Evolutionary conservation across 176 grass and related monocot genomes (phyloP).

Genomic region (Poa pratensis): DNA sequence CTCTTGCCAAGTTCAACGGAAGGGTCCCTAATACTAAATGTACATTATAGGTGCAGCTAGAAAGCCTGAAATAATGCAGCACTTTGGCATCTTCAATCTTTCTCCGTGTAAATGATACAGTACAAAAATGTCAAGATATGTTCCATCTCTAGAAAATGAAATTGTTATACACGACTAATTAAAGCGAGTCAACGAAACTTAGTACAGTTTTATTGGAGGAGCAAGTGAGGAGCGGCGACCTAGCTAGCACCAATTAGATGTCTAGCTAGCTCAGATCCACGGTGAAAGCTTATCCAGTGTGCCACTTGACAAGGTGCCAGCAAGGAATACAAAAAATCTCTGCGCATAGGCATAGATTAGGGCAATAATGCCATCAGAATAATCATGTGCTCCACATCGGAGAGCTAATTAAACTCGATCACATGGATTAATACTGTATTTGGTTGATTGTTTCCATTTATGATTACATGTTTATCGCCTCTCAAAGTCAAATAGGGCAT

Average conservation of each 20-base stretch:
- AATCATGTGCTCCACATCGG: background rate
- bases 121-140: background rate
- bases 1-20: background rate
- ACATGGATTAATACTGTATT: background rate
- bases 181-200: conserved; percentile 10
- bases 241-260: background rate
- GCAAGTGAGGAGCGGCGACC: conserved; percentile 3
- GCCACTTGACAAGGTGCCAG: background rate
- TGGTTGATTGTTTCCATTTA: background rate
- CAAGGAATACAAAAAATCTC: background rate
- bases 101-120: background rate
- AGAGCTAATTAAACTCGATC: background rate
- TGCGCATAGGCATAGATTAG: conserved; percentile 19
- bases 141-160: background rate
- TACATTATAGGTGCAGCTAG: background rate
- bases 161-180: background rate
- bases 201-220: conserved; percentile 26
- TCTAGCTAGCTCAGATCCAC: background rate
- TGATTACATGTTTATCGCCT: background rate
- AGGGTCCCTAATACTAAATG: background rate
- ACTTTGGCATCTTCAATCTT: background rate
- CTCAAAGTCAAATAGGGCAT: conserved; percentile 16
- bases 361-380: conserved; percentile 39
- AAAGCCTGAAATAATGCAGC: background rate
- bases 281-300: conserved; percentile 41